These are phyloP conservation scores for Thraustochytrium aureum DNA, from an alignment of 352 stramenopile genomes.

Conservation along the genomic window DNA sequence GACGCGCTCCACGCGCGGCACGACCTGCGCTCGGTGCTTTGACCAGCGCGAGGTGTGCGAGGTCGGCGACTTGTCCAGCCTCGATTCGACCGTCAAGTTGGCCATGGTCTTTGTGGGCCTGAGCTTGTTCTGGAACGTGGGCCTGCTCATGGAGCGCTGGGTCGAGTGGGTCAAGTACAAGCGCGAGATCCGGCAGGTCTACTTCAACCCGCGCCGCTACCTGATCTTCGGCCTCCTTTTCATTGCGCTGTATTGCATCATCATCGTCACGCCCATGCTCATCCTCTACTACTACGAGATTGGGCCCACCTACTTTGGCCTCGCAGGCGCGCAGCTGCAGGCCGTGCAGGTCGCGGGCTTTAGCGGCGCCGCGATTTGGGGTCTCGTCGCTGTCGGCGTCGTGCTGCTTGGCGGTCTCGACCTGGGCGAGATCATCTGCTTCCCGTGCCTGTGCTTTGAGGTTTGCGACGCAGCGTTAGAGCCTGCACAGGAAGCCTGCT, in stretches of 20 bases:
- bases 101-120: neutral
- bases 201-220: constrained; percentile 44
- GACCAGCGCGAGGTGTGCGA: neutral
- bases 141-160: constrained; percentile 38
- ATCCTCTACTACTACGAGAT: constrained; percentile 29
- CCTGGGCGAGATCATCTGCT: constrained; percentile 41
- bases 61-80: neutral
- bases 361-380: constrained; percentile 18
- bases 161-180: constrained; percentile 32
- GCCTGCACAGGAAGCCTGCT: neutral
- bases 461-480: constrained; percentile 26
- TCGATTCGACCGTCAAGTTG: constrained; percentile 39
- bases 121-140: constrained; percentile 33
- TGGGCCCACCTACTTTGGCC: constrained; percentile 15
- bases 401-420: constrained; percentile 39
- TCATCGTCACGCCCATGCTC: constrained; percentile 20
- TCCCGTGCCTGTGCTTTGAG: constrained; percentile 27
- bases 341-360: neutral
- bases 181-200: constrained; percentile 9
- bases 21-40: constrained; percentile 27
- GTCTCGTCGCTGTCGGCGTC: constrained; percentile 14
- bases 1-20: neutral
- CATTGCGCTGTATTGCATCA: constrained; percentile 30
- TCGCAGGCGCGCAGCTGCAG: neutral
- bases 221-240: neutral